Base-by-base conservation (phyloP, 192 early-diverging fungal species). In the Paraglomus occultum region DNA sequence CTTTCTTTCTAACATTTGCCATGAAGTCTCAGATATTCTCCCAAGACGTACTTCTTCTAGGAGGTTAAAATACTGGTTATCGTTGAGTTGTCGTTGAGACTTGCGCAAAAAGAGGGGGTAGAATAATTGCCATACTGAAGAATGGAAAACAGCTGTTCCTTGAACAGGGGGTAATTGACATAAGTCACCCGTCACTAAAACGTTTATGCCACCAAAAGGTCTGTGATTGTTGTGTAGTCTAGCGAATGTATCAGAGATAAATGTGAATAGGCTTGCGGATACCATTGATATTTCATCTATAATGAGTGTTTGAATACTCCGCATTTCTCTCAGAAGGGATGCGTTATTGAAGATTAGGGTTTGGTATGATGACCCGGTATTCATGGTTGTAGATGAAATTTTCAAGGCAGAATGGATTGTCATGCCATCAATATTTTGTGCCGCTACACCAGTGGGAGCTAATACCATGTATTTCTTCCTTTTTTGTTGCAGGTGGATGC, bases 111-210 rank as follows among this genome's bases (percentile, higher is more conserved):
- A 61, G 14, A 61, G 9, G 7, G 42, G 59, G 46, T 61, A 61
- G 10, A 61, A 46, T n/a, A 61, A 17, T 61, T 61, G 43, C 59
- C n/a, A 61, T 61, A 61, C 15, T 46, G 43, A 6, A 46, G n/a
- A 45, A 46, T 60, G 14, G 18, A 43, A 60, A 4, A 42, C 58
- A 17, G 0, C 14, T 0, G 5, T 5, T 17, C 8, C 44, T 42
- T 60, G 6, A 60, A 60, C 58, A 20, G 58, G 23, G 17, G 58
- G 58, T 17, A 60, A 43, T 11, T 61, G n/a, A 46, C 5, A 40
- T 20, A 61, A 4, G 15, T 61, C 43, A 44, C 23, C n/a, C 20
- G 46, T 1, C 3, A 61, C 11, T 1, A 42, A 46, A 0, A 61
- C 42, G 44, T 61, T 61, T 1, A 61, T 61, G 9, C 42, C 42